Conservation (phyloP, 2,329 filamentous ascomycete species). For the Xylariaceae sp. region DNA sequence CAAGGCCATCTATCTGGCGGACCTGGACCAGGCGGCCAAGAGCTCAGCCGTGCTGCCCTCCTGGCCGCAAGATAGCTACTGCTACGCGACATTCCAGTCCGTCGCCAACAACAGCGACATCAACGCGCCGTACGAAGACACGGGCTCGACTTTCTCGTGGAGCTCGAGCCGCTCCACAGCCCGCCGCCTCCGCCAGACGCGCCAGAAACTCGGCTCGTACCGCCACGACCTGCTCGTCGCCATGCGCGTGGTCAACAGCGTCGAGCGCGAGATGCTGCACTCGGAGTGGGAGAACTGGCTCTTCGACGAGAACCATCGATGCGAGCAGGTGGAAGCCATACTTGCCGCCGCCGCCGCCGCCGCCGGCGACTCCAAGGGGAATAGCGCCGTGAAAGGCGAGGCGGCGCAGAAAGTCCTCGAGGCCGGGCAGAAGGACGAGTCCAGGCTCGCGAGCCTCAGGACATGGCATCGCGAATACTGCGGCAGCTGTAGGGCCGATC, state of each 20-base stretch:
- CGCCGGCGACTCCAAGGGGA: constrained; percentile 10
- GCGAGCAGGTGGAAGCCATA: constrained; percentile 61
- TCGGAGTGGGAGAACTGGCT: constrained; percentile 96
- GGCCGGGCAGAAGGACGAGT: constrained; percentile 24
- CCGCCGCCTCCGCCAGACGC: constrained; percentile 72
- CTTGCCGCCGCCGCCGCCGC: constrained; percentile 39
- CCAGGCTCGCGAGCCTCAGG: constrained; percentile 39
- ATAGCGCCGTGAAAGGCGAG: constrained; percentile 20
- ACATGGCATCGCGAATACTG: constrained; percentile 59
- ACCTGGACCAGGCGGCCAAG: constrained; percentile 68
- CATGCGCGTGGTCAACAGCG: constrained; percentile 83
- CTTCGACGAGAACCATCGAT: constrained; percentile 74
- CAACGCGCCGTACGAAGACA: constrained; percentile 58
- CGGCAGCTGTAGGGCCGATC: constrained; percentile 57
- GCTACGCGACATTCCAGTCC: constrained; percentile 63
- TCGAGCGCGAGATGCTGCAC: constrained; percentile 83
- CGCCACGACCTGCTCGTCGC: constrained; percentile 90
- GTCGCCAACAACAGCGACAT: constrained; percentile 61
- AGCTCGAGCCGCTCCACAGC: constrained; percentile 57
- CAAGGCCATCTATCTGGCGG: constrained; percentile 79
- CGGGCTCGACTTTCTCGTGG: constrained; percentile 51
- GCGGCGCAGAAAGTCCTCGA: constrained; percentile 38
- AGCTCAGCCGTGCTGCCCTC: constrained; percentile 39
- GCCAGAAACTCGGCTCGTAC: constrained; percentile 80
- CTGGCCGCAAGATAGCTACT: constrained; percentile 53